Evolutionary conservation across 768 basidiomycete genomes (phyloP).

Genomic region (Macrolepiota dolichaula): DNA sequence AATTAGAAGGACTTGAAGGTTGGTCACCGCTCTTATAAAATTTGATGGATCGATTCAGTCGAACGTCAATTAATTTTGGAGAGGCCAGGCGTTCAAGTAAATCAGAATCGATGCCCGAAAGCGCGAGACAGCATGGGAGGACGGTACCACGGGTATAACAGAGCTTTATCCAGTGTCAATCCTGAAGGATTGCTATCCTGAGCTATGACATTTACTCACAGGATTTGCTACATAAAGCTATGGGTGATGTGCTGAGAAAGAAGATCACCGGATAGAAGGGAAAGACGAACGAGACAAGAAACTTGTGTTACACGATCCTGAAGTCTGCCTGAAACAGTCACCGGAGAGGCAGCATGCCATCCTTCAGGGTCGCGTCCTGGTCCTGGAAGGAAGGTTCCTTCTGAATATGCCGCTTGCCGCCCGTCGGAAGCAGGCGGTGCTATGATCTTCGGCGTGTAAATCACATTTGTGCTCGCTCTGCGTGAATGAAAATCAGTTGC

Average conservation of each 20-base stretch:
- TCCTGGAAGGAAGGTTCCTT: constrained; percentile 15
- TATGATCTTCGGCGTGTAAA: constrained; percentile 15
- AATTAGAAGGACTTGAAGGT: background rate
- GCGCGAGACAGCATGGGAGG: constrained; percentile 19
- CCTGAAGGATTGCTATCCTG: background rate
- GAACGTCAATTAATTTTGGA: background rate
- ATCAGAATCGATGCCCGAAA: constrained; percentile 11
- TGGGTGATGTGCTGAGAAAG: background rate
- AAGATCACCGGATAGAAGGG: background rate
- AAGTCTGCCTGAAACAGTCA: constrained; percentile 1
- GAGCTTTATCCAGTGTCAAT: constrained; percentile 11
- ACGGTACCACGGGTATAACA: constrained; percentile 21
- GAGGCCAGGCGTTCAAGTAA: constrained; percentile 7
- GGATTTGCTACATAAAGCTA: constrained; percentile 22
- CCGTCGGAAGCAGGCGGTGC: constrained; percentile 16
- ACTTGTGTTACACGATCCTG: constrained; percentile 2
- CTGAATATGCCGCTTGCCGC: constrained; percentile 19
- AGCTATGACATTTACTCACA: constrained; percentile 8
- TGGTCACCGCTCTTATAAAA: background rate
- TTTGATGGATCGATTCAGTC: background rate
- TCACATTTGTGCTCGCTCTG: constrained; percentile 21
- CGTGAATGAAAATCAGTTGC: background rate
- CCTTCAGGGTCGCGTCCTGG: constrained; percentile 19
- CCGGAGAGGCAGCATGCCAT: constrained; percentile 13
- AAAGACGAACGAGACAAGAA: background rate